Base-by-base conservation (phyloP, 176 grass and related monocot genomes). In the Aegilops longissima region DNA sequence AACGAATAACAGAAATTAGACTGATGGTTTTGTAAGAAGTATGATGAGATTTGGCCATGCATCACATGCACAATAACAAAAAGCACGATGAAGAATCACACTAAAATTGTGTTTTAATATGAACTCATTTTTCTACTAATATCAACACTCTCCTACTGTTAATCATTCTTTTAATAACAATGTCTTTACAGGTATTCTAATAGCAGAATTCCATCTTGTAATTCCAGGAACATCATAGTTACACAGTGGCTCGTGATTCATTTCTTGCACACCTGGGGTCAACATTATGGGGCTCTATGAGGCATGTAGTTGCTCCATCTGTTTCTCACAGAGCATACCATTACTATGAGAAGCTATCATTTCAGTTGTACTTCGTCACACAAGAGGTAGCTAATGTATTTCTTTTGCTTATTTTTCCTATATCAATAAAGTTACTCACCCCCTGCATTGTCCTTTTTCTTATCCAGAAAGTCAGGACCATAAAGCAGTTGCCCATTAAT, bases 191-290 rank as follows among this genome's bases (percentile, higher is more conserved):
- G 6, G 56, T 21, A 21, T 21, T 21, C 16, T 61, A 42, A 54
- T 73, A 12, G 39, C 8, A 9, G 6, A 69, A 45, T 88, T 61
- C 7, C 64, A 82, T 70, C 44, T 61, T 70, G 38, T 66, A 66
- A 61, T 78, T 36, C 21, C 90, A 95, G 93, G 90, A 92, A 90
- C 84, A 94, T 89, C 80, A 85, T 49, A 94, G 83, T 84, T 98
- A 98, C 75, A 94, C 83, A 66, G 93, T 95, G 74, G 96, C 92
- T 73, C 93, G 83, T 52, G 96, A 98, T 89, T 94, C 93, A 65
- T 96, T 98, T 87, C 93, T 98, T 61, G 93, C 96, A 70, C 96
- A 95, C 49, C 86, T 98, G 89, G 96, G 96, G 44, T 92, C 96
- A 64, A 82, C 87, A 73, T 92, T 98, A 81, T 98, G 88, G 93